A percentile compares a stretch with the other conserved stretches of the same genome.
phyloP scores from a whole-genome alignment of 2,329 filamentous ascomycete genomes.

The Fusarium begoniae region DNA sequence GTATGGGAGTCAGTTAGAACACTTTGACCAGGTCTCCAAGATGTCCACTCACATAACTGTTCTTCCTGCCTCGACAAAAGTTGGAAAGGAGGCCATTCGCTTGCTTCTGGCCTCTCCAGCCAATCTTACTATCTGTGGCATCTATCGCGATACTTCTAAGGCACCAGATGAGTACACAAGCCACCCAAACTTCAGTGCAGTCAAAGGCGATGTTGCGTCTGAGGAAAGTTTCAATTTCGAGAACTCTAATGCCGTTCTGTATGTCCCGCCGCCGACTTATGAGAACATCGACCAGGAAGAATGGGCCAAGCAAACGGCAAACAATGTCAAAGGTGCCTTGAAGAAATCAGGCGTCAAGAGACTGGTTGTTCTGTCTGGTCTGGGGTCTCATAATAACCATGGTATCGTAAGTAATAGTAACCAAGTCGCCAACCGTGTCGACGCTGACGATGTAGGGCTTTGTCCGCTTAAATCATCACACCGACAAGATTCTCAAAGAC shows the following conservation, averaged over 20 bases:
- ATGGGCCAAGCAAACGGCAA: conserved; percentile 37
- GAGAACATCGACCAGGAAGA: conserved; percentile 36
- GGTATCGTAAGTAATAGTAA: conserved; percentile 37
- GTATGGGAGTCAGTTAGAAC: not conserved
- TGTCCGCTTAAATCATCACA: conserved; percentile 29
- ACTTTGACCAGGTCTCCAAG: not conserved
- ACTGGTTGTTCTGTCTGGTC: conserved; percentile 40
- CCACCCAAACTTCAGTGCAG: conserved; percentile 40
- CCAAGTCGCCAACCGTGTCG: rapidly evolving
- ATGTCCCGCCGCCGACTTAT: conserved; percentile 45
- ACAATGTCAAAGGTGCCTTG: conserved; percentile 36
- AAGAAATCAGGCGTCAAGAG: conserved; percentile 9
- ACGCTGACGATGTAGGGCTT: conserved; percentile 36
- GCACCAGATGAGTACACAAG: conserved; percentile 41
- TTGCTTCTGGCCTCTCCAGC: conserved; percentile 35
- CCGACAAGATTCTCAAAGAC: conserved; percentile 24
- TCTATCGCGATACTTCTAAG: conserved; percentile 44
- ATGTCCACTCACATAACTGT: conserved; percentile 45
- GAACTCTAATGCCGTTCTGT: conserved; percentile 44
- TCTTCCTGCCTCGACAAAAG: conserved; percentile 45
- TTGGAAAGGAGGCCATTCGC: conserved; percentile 42
- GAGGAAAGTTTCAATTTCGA: conserved; percentile 40
- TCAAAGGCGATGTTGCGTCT: conserved; percentile 41
- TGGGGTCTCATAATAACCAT: conserved; percentile 43
- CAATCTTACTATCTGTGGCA: conserved; percentile 35